A percentile compares a stretch with the other conserved stretches of the same genome.
These are phyloP conservation scores for Apiotrichum akiyoshidainum DNA, from an alignment of 1,284 basidiomycete genomes.

Conservation along the genomic window DNA sequence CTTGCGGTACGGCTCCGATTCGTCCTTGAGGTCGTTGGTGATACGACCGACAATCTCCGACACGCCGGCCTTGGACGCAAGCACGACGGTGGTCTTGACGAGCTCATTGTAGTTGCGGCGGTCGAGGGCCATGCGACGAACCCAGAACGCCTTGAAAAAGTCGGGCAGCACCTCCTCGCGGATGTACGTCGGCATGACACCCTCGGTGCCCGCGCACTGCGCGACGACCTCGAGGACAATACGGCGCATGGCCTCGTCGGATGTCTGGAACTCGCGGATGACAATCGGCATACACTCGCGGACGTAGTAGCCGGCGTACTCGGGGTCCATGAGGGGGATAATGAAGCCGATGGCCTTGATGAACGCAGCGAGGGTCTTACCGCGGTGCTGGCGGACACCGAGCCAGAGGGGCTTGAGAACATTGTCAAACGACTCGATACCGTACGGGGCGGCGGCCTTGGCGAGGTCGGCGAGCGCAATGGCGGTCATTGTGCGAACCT, in stretches of 20 bases:
- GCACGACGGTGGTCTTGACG: slow-evolving; percentile 96
- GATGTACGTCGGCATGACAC: slow-evolving; percentile 88
- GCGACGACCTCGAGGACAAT: slow-evolving; percentile 99
- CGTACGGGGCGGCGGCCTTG: slow-evolving; percentile 95
- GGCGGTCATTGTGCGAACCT: slow-evolving; percentile 98
- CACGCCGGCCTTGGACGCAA: slow-evolving; percentile 94
- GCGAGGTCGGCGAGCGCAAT: slow-evolving; percentile 93
- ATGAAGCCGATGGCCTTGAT: slow-evolving; percentile 99
- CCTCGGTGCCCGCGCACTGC: slow-evolving; percentile 96
- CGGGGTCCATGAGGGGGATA: slow-evolving; percentile 98
- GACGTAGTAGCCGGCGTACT: slow-evolving; percentile 96
- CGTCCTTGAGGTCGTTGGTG: slow-evolving; percentile 94
- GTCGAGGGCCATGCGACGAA: slow-evolving; percentile 94
- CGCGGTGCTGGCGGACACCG: slow-evolving; percentile 95
- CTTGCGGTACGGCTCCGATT: slow-evolving; percentile 94
- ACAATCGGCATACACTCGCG: slow-evolving; percentile 96
- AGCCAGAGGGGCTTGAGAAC: slow-evolving; percentile 98
- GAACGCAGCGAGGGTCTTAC: slow-evolving; percentile 96
- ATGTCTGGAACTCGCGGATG: slow-evolving; percentile 98
- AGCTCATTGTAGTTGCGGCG: slow-evolving; percentile 94
- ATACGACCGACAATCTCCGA: slow-evolving; percentile 92
- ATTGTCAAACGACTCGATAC: slow-evolving; percentile 98
- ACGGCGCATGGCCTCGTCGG: slow-evolving; percentile 99
- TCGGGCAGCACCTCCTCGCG: slow-evolving; percentile 98
- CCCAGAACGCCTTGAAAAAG: slow-evolving; percentile 99